A percentile compares a stretch with the other conserved stretches of the same genome.
Evolutionary conservation across 1,284 basidiomycete species (phyloP).

Genomic region (Fomitopsis pinicola): DNA sequence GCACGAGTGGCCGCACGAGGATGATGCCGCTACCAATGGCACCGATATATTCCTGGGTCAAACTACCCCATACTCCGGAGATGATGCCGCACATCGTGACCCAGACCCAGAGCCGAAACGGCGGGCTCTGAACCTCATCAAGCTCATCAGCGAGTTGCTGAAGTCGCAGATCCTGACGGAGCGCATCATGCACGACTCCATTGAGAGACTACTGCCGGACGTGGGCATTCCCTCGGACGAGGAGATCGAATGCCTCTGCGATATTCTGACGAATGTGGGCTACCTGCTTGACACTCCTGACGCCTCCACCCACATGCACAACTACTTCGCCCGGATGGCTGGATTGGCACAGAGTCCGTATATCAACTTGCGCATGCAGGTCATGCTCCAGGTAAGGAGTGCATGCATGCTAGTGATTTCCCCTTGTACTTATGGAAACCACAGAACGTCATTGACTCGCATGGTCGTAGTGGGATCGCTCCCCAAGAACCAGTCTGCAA

Average conservation of each 20-base stretch:
- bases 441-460: conserved; percentile 76
- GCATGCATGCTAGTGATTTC: background rate
- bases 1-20: conserved; percentile 76
- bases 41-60: conserved; percentile 42
- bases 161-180: conserved; percentile 69
- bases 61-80: conserved; percentile 81
- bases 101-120: conserved; percentile 79
- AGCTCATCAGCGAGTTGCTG: conserved; percentile 97
- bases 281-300: conserved; percentile 74
- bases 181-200: conserved; percentile 83
- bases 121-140: conserved; percentile 92
- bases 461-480: conserved; percentile 76
- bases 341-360: conserved; percentile 70
- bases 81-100: conserved; percentile 76
- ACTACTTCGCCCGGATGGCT: conserved; percentile 90
- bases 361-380: conserved; percentile 85
- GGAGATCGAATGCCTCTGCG: conserved; percentile 94
- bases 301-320: conserved; percentile 81
- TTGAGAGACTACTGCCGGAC: conserved; percentile 90
- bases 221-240: conserved; percentile 95
- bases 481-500: conserved; percentile 42
- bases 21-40: conserved; percentile 19
- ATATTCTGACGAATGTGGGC: conserved; percentile 88
- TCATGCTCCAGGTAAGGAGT: conserved; percentile 82
- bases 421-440: background rate